phyloP scores from a whole-genome alignment of 2,329 filamentous ascomycete genomes.

The Paecilomyces dactylethromorphus region DNA sequence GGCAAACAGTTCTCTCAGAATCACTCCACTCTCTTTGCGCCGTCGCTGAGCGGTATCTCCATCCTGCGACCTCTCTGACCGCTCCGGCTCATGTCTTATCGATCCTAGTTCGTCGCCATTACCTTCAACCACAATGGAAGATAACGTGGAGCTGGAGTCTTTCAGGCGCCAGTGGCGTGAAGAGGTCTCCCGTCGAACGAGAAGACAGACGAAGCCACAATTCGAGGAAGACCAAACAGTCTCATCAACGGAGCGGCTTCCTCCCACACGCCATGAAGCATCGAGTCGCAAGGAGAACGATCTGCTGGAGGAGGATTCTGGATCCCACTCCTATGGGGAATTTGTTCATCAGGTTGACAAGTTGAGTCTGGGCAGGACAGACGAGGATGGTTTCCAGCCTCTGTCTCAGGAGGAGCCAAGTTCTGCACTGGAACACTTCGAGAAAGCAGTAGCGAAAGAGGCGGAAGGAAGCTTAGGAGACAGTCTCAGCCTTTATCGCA shows the following conservation, averaged over 20 bases:
- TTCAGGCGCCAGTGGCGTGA: conserved; percentile 83
- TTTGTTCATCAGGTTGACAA: conserved; percentile 29
- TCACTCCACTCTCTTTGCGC: neutral
- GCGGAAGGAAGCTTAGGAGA: conserved; percentile 78
- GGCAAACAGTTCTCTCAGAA: too few species aligned
- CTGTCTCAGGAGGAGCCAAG: conserved; percentile 46
- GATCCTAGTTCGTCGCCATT: neutral
- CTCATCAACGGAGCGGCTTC: conserved; percentile 19
- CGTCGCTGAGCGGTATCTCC: neutral
- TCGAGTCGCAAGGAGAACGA: conserved; percentile 33
- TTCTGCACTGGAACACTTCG: conserved; percentile 87
- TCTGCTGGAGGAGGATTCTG: conserved; percentile 14
- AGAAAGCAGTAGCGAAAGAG: conserved; percentile 85
- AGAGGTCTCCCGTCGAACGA: conserved; percentile 58
- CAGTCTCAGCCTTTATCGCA: conserved; percentile 79
- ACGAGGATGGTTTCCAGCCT: conserved; percentile 34
- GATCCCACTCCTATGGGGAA: conserved; percentile 16
- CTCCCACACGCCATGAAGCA: conserved; percentile 34
- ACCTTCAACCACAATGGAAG: conserved; percentile 27
- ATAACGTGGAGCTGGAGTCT: conserved; percentile 68
- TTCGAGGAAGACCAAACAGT: conserved; percentile 9
- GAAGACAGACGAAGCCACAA: conserved; percentile 9
- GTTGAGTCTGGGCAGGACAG: conserved; percentile 24
- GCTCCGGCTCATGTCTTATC: neutral
- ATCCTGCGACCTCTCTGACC: neutral